Conservation (phyloP, 805 yeast genomes). For the Naumovozyma baii region DNA sequence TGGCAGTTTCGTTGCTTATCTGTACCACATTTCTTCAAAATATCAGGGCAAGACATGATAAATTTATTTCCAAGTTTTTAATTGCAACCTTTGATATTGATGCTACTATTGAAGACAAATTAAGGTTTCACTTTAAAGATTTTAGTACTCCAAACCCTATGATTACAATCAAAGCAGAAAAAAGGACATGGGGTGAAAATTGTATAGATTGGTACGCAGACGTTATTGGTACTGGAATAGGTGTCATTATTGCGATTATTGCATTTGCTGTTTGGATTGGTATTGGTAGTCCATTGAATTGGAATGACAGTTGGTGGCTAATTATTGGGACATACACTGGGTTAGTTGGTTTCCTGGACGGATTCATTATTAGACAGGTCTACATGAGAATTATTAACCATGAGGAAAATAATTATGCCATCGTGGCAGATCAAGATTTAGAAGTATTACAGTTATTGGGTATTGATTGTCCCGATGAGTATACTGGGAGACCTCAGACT, state of each 20-base stretch:
- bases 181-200: conserved; percentile 15
- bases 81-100: conserved; percentile 21
- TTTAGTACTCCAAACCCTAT: conserved; percentile 19
- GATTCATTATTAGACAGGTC: conserved; percentile 34
- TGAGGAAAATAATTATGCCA: conserved; percentile 21
- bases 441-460: conserved; percentile 25
- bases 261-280: conserved; percentile 33
- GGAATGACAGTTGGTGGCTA: conserved; percentile 37
- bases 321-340: conserved; percentile 41
- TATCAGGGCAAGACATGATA: conserved; percentile 32
- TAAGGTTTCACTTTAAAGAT: conserved; percentile 17
- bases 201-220: conserved; percentile 34
- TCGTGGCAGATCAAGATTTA: conserved; percentile 28
- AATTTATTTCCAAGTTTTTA: conserved; percentile 19
- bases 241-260: conserved; percentile 27
- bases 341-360: conserved; percentile 35
- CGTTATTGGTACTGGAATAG: conserved; percentile 36
- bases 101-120: conserved; percentile 21
- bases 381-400: conserved; percentile 24
- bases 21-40: conserved; percentile 34
- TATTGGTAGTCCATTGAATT: conserved; percentile 31
- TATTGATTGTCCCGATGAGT: conserved; percentile 18
- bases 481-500: conserved; percentile 5
- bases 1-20: conserved; percentile 31
- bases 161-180: conserved; percentile 12